These are phyloP conservation scores for Mortierella sp. DNA, from an alignment of 371 early-diverging fungal genomes.

Conservation along the genomic window DNA sequence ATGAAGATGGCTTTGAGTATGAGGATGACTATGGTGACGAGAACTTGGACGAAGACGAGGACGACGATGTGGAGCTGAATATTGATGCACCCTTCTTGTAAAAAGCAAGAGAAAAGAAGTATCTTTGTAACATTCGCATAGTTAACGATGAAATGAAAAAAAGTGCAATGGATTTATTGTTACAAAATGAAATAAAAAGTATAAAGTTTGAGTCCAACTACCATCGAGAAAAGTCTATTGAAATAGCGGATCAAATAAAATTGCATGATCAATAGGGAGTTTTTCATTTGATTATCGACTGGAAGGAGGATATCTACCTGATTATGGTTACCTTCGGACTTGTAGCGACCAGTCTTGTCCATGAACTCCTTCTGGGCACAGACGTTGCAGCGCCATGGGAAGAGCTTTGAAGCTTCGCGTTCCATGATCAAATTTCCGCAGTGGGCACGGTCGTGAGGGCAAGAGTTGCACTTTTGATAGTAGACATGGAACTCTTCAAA, in stretches of 20 bases:
- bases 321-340: slow-evolving; percentile 34
- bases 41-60: slow-evolving; percentile 31
- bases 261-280: background rate
- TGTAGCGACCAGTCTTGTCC: slow-evolving; percentile 51
- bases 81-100: slow-evolving; percentile 48
- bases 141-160: background rate
- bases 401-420: slow-evolving; percentile 53
- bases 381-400: slow-evolving; percentile 53
- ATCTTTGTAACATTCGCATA: background rate
- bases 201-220: background rate
- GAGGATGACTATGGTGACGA: slow-evolving; percentile 19
- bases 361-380: slow-evolving; percentile 54
- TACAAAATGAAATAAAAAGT: slow-evolving; percentile 8
- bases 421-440: slow-evolving; percentile 53
- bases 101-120: background rate
- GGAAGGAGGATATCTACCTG: background rate
- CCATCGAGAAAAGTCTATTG: slow-evolving; percentile 50
- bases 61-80: slow-evolving; percentile 43
- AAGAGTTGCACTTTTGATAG: slow-evolving; percentile 57
- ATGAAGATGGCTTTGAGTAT: slow-evolving; percentile 8
- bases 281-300: background rate
- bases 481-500: slow-evolving; percentile 56
- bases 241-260: background rate
- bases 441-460: slow-evolving; percentile 54
- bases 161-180: slow-evolving; percentile 11